phyloP scores from a whole-genome alignment of 148 eudicot genomes.

The Heliosperma pusillum region DNA sequence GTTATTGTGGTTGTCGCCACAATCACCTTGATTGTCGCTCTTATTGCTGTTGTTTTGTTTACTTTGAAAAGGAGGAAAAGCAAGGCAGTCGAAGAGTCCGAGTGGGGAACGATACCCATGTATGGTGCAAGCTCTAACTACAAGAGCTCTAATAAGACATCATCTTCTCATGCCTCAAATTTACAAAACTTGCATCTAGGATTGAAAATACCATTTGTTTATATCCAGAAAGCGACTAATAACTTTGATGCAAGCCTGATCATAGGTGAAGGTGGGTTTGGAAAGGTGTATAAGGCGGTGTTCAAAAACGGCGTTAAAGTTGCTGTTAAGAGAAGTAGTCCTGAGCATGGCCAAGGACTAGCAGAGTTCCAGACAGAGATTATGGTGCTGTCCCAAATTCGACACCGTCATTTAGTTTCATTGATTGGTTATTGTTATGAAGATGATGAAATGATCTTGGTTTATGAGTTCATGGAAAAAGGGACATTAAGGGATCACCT shows the following conservation, averaged over 20 bases:
- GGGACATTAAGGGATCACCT: slow-evolving; percentile 52
- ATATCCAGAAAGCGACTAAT: slow-evolving; percentile 39
- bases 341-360: slow-evolving; percentile 45
- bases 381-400: slow-evolving; percentile 42
- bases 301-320: slow-evolving; percentile 35
- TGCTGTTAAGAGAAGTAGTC: slow-evolving; percentile 54
- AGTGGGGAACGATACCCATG: slow-evolving; percentile 21
- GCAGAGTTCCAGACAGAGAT: slow-evolving; percentile 55
- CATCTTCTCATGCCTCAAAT: slow-evolving; percentile 21
- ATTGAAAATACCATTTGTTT: slow-evolving; percentile 33
- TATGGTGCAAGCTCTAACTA: slow-evolving; percentile 22
- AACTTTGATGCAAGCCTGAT: slow-evolving; percentile 34
- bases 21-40: slow-evolving; percentile 3
- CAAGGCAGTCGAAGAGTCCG: slow-evolving; percentile 22
- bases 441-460: slow-evolving; percentile 52
- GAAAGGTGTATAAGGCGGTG: slow-evolving; percentile 51
- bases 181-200: slow-evolving; percentile 34
- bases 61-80: slow-evolving; percentile 16
- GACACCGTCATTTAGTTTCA: slow-evolving; percentile 55
- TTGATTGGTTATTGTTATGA: slow-evolving; percentile 54
- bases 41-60: slow-evolving; percentile 19
- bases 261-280: slow-evolving; percentile 61
- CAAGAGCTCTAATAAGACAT: background rate
- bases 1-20: no score
- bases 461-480: slow-evolving; percentile 62